A percentile compares a stretch with the other conserved stretches of the same genome.
Evolutionary conservation across 345 rosid genomes (phyloP).

Genomic region (Cochlearia excelsa): DNA sequence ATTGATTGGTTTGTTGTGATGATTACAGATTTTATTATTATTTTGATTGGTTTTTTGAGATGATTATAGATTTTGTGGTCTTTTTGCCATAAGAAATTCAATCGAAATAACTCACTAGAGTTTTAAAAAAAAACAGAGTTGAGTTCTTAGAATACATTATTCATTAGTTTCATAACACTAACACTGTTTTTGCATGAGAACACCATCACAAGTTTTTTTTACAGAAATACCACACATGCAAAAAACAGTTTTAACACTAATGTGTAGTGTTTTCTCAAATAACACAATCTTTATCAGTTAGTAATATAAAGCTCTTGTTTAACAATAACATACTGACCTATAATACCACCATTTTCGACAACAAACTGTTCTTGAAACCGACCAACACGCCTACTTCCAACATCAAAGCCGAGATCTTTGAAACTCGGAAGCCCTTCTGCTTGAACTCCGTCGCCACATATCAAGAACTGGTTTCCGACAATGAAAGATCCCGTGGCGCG

Average conservation of each 20-base stretch:
- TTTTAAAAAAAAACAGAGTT: no score
- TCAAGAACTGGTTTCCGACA: constrained; percentile 78
- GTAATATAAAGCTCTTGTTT: constrained; percentile 75
- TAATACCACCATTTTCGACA: constrained; percentile 53
- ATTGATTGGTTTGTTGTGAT: no score
- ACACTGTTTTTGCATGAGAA: no score
- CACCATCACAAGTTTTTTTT: no score
- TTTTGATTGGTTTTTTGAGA: no score
- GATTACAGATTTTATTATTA: no score
- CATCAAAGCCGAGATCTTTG: constrained; percentile 75
- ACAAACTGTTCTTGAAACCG: constrained; percentile 82
- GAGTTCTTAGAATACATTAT: no score
- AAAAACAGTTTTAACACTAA: constrained; percentile 2
- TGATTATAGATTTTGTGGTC: no score
- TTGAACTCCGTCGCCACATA: constrained; percentile 91
- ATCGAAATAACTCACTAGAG: no score
- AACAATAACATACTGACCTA: constrained; percentile 61
- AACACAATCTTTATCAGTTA: background rate
- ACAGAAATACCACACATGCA: no score
- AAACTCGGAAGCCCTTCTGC: constrained; percentile 85
- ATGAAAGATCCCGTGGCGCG: constrained; percentile 87
- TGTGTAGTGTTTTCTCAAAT: background rate
- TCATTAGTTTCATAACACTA: no score
- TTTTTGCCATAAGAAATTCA: no score
- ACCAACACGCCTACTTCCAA: constrained; percentile 73